Conservation (phyloP, 805 yeast genomes). For the Teunomyces tritomae region DNA sequence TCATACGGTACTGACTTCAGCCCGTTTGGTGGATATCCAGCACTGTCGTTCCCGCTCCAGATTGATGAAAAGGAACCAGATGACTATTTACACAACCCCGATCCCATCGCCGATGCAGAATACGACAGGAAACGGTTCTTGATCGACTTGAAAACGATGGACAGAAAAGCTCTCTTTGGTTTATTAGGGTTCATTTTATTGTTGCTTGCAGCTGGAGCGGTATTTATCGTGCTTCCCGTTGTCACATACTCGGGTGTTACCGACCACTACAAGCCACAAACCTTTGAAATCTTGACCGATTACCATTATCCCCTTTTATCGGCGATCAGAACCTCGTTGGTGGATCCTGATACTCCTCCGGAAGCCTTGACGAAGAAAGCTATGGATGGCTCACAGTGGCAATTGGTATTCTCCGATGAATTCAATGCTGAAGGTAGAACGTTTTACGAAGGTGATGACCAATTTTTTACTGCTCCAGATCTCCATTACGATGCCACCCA, state of each 20-base stretch:
- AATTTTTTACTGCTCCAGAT: slow-evolving; percentile 84
- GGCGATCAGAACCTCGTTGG: slow-evolving; percentile 58
- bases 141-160: slow-evolving; percentile 23
- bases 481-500: slow-evolving; percentile 81
- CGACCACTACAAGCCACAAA: slow-evolving; percentile 18
- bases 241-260: slow-evolving; percentile 25
- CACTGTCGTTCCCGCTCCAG: slow-evolving; percentile 25
- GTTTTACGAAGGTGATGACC: slow-evolving; percentile 88
- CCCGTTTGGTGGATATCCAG: slow-evolving; percentile 31
- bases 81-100: slow-evolving; percentile 30
- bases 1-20: slow-evolving; percentile 20
- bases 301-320: slow-evolving; percentile 57
- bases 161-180: slow-evolving; percentile 21
- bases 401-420: slow-evolving; percentile 85
- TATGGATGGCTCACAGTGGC: slow-evolving; percentile 65
- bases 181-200: slow-evolving; percentile 19
- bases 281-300: slow-evolving; percentile 48
- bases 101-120: slow-evolving; percentile 28
- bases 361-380: slow-evolving; percentile 49
- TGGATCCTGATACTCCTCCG: slow-evolving; percentile 73
- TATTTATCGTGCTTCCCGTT: slow-evolving; percentile 24
- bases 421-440: slow-evolving; percentile 88
- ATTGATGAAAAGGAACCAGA: slow-evolving; percentile 29
- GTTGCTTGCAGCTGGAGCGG: slow-evolving; percentile 13
- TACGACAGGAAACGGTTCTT: slow-evolving; percentile 27